Evolutionary conservation across 2,329 filamentous ascomycete species (phyloP), one percentile per base, ranked within the genome.

Genomic region (Ophiocordyceps robertsii): DNA sequence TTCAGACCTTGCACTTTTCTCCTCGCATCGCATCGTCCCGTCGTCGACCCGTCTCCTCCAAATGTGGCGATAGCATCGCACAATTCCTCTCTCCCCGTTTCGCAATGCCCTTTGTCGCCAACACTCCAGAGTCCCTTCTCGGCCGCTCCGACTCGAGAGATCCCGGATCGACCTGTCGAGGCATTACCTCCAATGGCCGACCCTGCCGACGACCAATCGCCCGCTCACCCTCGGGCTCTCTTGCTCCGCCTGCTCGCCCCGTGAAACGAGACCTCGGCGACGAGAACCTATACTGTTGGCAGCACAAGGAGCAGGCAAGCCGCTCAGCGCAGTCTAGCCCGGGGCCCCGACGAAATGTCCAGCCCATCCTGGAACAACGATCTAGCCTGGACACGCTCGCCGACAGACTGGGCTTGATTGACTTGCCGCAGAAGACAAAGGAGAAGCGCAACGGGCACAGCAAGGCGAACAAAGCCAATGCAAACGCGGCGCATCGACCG

Each of bases 381-480:
- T 82, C 78, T 30, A 95, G 89, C 53, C 73, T 96, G 43, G 92
- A 98, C 59, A 94, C 88, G 0, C 66, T 96, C 44, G 78, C 88
- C 36, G 85, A 87, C 49, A 72, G 84, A 37, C 66, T 95, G 4
- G 86, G 87, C 3, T 66, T 92, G 17, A 59, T 87, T n/a, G 75
- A 85, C 38, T 62, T 88, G 33, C 67, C 30, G 58, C 63, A 43
- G 59, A 16, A 14, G 39, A 24, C 37, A 7, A 36, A 36, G 33
- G 33, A 36, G 33, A 43, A 19, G 44, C 42, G 53, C 11, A 50
- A 31, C 44, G 46, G 37, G 58, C 55, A 45, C 47, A 47, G 38
- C 51, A 45, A 21, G 29, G 16, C 13, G 11, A 31, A n/a, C 39
- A 49, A 46, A 1, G 19, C 36, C 16, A 40, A 35, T 19, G 29